Base-by-base conservation (phyloP, 2,329 filamentous ascomycete species). In the Hypoxylon sp. region DNA sequence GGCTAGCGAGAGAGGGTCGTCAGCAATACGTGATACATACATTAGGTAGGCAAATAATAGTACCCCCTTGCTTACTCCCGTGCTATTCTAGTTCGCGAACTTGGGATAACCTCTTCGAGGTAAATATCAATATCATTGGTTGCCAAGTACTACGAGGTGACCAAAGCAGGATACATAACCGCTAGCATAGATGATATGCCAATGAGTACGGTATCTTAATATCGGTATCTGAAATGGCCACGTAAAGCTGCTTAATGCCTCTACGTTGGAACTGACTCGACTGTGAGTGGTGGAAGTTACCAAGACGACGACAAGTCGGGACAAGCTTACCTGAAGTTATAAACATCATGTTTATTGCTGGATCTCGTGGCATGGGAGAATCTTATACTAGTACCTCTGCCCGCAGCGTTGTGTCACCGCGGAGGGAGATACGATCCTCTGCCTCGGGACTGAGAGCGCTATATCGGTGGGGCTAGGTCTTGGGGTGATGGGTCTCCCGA, bases 381-480 rank as follows among this genome's bases (percentile, higher is more conserved):
- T 63, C 63, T 66, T 65, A 63, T 68, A 66, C 63, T 57, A 62
- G 65, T 68, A 66, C 65, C 62, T 61, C 13, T 46, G 15, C 15
- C 22, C 47, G 43, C 41, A 62, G 54, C 26, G 37, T 67, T 67
- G 62, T 64, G 65, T 66, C 54, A 67, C 62, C 59, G 51, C 26
- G 26, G 48, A 49, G 54, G 59, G 59, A 63, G 55, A 65, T 50
- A 66, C 65, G 63, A 68, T 61, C 63, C 65, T 65, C 59, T 59
- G 53, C 63, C 39, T 66, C 62, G 65, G 65, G 63, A 66, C 65
- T 39, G 56, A 52, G 34, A 53, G 47, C 59, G 51, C 59, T 65
- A 65, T 65, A 65, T 53, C 56, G 46, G 59, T 64, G 62, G 65
- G 59, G 65, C 56, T 37, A 51, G 48, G 53, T 37, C 30, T 30